Evolutionary conservation across 768 basidiomycete species (phyloP), one percentile per base, ranked within the genome.

Genomic region (Rhizopogon roseolus): DNA sequence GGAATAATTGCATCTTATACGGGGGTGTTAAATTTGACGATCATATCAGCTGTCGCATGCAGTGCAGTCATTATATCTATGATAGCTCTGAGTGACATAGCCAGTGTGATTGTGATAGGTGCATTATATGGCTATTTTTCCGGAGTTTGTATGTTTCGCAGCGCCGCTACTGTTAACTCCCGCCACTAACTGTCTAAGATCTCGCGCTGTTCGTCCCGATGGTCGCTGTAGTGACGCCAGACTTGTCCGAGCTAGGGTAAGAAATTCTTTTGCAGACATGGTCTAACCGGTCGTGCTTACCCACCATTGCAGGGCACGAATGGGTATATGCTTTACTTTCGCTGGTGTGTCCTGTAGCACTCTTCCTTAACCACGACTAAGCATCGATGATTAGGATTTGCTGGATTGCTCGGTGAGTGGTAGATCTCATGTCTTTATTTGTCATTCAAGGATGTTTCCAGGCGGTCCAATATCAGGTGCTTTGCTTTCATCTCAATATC

Each of bases 381-480:
- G n/a, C n/a, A n/a, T 22, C 11, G 27, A 9, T 1, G 1, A 1
- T 32, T 39, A 70, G 68, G 62, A 11, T 41, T 60, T 16, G 71
- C 60, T 49, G 55, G 29, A 37, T 60, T 63, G 14, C 53, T 66
- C 36, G 57, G 57, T 59, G 55, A 57, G 58, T 52, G 6, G 37
- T 38, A 16, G 14, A 6, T 5, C 16, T 34, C 34, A 14, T 13
- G 41, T 34, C 11, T 22, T 52, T 32, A 25, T 9, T 19, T 38
- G 11, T 17, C 28, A 3, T 32, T 38, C 2, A 22, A 1, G 22
- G 3, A 1, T 22, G n/a, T 49, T 43, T 37, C 6, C 51, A 77
- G 81, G 81, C 2, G 73, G 79, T 0, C 83, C 84, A 1, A 78
- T 85, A 29, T 76, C 75, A 38, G 84, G 84, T 2, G 78, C 80